Percentiles rank a stretch among this genome's conserved stretches.
phyloP scores from a whole-genome alignment of 371 early-diverging fungal species.

The Zychaea mexicana region DNA sequence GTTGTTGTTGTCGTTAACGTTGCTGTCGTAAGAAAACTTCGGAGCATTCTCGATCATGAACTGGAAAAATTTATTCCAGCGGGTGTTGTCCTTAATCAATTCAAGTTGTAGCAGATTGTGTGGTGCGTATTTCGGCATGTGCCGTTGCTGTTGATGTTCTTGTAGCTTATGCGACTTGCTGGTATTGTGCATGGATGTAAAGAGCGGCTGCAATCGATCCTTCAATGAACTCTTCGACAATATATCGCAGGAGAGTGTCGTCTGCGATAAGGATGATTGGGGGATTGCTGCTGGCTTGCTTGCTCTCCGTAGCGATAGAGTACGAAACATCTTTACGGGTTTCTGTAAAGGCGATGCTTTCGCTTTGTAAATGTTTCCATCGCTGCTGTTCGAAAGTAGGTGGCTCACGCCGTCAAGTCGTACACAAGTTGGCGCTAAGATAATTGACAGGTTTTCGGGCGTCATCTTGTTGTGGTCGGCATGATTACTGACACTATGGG shows the following conservation, averaged over 20 bases:
- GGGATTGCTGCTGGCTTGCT: neutral
- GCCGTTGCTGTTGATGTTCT: neutral
- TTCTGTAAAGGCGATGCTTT: neutral
- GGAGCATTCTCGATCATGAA: constrained; percentile 21
- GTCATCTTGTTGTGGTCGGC: constrained; percentile 33
- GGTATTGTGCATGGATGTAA: neutral
- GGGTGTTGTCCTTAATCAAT: constrained; percentile 25
- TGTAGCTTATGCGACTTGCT: neutral
- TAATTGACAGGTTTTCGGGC: constrained; percentile 29
- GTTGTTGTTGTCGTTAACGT: neutral
- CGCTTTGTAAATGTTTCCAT: neutral
- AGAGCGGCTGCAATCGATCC: neutral
- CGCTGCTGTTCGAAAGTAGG: constrained; percentile 1
- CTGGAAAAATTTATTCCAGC: constrained; percentile 28
- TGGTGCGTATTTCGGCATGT: constrained; percentile 13
- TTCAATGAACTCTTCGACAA: neutral
- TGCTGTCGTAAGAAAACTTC: neutral
- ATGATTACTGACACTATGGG: constrained; percentile 19
- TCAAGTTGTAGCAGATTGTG: constrained; percentile 28
- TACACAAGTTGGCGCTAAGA: constrained; percentile 40
- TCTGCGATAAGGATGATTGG: neutral
- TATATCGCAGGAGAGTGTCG: neutral
- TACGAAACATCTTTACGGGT: neutral
- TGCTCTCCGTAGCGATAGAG: neutral
- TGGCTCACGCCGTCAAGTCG: constrained; percentile 24